Evolutionary conservation across 768 basidiomycete species (phyloP), one percentile per base, ranked within the genome.

Genomic region (Lyophyllum semitale): DNA sequence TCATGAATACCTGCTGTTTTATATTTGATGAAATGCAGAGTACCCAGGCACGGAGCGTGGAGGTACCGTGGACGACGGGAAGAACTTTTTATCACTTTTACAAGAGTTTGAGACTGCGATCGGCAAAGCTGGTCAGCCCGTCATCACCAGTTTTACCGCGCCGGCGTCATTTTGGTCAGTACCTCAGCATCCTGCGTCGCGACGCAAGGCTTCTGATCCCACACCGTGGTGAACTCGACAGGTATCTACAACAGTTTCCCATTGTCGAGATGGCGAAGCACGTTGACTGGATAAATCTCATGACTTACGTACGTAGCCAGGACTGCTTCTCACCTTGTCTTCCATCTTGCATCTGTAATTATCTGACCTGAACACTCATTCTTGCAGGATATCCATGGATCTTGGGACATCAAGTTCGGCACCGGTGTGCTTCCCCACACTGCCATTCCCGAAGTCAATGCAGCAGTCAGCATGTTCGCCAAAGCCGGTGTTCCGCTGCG

Each of bases 201-300:
- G n/a, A n/a, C n/a, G n/a, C n/a, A n/a, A n/a, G n/a, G n/a, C n/a
- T n/a, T n/a, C n/a, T n/a, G n/a, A n/a, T n/a, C n/a, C n/a, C n/a
- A n/a, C n/a, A n/a, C n/a, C n/a, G n/a, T n/a, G n/a, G n/a, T n/a
- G n/a, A n/a, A n/a, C n/a, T n/a, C n/a, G n/a, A 20, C 35, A 40
- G 40, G 48, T 48, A 47, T 18, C 9, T 54, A 35, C 53, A 54
- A 48, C 53, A 54, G 26, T 60, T 60, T 35, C 46, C 52, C 43
- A 35, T 60, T 13, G 48, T 51, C 25, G 49, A 48, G 20, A 57
- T 64, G 26, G 45, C 35, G 41, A 38, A 61, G 38, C 37, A 49
- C 15, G 41, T 53, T 1, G 51, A 62, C 52, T 64, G 63, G 63
- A 46, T 64, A 35, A 64, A 64, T 33, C 29, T 64, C 41, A 64